Evolutionary conservation across 192 early-diverging fungal species (phyloP), one percentile per base, ranked within the genome.

Genomic region (Pilobolus umbonatus): DNA sequence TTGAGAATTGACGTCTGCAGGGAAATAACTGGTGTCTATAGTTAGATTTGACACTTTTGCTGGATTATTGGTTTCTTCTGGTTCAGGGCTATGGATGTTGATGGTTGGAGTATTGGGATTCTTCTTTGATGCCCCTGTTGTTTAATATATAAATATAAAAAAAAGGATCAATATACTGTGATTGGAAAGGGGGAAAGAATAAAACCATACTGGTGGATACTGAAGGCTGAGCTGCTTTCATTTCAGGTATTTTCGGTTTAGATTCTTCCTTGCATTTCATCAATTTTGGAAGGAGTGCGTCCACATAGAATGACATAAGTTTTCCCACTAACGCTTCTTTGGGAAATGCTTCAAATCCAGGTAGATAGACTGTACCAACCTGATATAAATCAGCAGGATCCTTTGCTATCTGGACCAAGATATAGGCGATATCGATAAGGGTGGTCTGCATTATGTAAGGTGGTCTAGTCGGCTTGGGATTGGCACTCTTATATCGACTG

Each of bases 301-400:
- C 75, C 5, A 66, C 56, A 52, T 75, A 65, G 7, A 82, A 65
- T 11, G 67, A 66, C 10, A 82, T 22, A 2, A 76, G 44, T 12
- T 74, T 67, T 3, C 71, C 69, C 10, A 68, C 48, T n/a, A 82
- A 58, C 0, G 55, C 32, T 21, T 62, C 52, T 28, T 74, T 70
- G 36, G 64, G 55, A 57, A 83, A 83, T 1, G 61, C 56, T 5
- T 74, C 68, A 31, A 83, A 83, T 5, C 73, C 79, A 11, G 81
- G 74, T 5, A 83, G 64, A 17, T 77, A 63, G 1, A 69, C 54
- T 34, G 73, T 69, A n/a, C 81, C 81, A 38, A 83, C 61, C 25
- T 77, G 69, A 46, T 79, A 83, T 14, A 83, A 46, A 44, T 65
- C 71, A 17, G 55, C 31, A 9, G 66, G 22, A 47, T 74, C 62